These are phyloP conservation scores for Diospyros lotus DNA, from an alignment of 148 eudicot genomes.

Conservation along the genomic window DNA sequence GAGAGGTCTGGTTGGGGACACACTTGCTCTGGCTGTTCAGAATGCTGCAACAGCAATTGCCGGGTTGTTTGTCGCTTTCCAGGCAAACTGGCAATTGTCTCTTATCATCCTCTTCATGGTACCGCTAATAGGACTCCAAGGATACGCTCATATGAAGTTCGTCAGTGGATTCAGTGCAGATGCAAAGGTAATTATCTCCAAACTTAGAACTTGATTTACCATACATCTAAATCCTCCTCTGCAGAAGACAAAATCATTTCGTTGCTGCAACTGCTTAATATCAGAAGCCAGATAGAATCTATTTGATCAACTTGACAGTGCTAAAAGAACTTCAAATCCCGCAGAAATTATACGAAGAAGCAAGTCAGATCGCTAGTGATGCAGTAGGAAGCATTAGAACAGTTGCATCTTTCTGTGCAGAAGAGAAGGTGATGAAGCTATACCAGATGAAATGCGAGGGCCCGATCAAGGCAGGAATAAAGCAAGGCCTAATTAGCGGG, in stretches of 20 bases:
- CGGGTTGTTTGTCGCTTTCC: constrained; percentile 67
- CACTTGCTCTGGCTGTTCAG: constrained; percentile 67
- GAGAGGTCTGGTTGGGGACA: constrained; percentile 74
- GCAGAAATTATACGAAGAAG: constrained; percentile 60
- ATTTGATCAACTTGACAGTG: too few species aligned
- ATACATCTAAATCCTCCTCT: neutral
- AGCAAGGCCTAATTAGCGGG: constrained; percentile 55
- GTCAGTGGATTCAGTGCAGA: constrained; percentile 75
- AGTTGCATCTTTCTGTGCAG: constrained; percentile 68
- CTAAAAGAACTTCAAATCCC: neutral
- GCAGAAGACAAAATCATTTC: too few species aligned
- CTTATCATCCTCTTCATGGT: constrained; percentile 58
- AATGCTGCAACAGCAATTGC: constrained; percentile 46
- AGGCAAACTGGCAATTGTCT: constrained; percentile 71
- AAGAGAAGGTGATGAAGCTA: constrained; percentile 55
- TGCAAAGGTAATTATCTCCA: constrained; percentile 50
- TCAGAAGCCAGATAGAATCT: too few species aligned
- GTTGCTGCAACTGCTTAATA: too few species aligned
- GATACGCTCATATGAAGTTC: constrained; percentile 56
- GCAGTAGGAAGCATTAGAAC: constrained; percentile 81
- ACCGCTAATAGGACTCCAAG: constrained; percentile 60
- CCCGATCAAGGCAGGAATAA: constrained; percentile 44
- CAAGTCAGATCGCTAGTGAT: constrained; percentile 82
- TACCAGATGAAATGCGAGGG: constrained; percentile 54
- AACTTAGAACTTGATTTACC: neutral